phyloP scores from a whole-genome alignment of 1,284 basidiomycete genomes.

The Butyriboletus appendiculatus region DNA sequence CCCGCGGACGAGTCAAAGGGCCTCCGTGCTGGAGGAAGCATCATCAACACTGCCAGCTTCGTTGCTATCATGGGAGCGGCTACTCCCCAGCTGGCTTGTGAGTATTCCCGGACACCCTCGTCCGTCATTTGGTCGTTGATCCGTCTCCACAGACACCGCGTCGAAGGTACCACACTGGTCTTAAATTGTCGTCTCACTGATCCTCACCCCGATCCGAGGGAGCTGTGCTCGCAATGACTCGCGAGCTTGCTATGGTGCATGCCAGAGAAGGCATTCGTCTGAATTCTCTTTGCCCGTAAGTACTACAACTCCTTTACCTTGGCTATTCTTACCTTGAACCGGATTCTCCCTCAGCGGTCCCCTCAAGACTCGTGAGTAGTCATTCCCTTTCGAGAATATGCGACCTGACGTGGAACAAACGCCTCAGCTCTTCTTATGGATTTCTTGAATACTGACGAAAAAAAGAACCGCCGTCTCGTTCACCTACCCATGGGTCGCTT shows the following conservation, averaged over 20 bases:
- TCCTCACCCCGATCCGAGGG: slow-evolving; percentile 52
- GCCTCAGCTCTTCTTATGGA: slow-evolving; percentile 88
- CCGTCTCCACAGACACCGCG: slow-evolving; percentile 65
- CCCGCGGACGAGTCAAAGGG: slow-evolving; percentile 79
- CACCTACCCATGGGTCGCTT: slow-evolving; percentile 98
- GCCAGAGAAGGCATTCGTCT: slow-evolving; percentile 94
- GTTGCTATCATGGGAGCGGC: slow-evolving; percentile 93
- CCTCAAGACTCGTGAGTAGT: slow-evolving; percentile 79
- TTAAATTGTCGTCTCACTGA: background rate
- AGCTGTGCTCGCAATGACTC: slow-evolving; percentile 96
- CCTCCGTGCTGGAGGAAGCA: slow-evolving; percentile 83
- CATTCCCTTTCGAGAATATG: background rate
- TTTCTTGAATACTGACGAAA: slow-evolving; percentile 96
- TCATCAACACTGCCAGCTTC: slow-evolving; percentile 97
- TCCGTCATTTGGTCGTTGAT: slow-evolving; percentile 3
- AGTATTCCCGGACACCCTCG: slow-evolving; percentile 26
- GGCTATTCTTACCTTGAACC: slow-evolving; percentile 6
- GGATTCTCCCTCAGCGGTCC: slow-evolving; percentile 65
- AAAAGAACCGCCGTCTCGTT: slow-evolving; percentile 85
- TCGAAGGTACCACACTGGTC: slow-evolving; percentile 59
- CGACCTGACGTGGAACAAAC: slow-evolving; percentile 1
- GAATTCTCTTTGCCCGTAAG: slow-evolving; percentile 95
- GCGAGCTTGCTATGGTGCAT: slow-evolving; percentile 96
- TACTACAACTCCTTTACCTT: slow-evolving; percentile 14
- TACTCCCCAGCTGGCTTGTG: slow-evolving; percentile 94